Evolutionary conservation across 495 filamentous ascomycete genomes (phyloP).

Genomic region (Podospora pseudoanserina): DNA sequence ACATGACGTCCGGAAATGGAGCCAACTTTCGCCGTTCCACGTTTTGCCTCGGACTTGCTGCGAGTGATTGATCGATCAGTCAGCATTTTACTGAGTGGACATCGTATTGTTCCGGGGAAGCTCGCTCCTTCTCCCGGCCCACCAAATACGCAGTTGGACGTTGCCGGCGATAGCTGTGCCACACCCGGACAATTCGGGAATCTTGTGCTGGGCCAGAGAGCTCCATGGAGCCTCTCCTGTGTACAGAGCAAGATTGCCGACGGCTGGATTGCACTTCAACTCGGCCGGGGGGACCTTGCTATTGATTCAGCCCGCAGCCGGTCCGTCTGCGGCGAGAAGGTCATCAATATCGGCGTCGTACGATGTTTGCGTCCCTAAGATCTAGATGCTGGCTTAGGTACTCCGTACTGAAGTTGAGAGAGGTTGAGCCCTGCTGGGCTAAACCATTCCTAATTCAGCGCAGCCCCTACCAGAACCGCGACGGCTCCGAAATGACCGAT

Average conservation of each 20-base stretch:
- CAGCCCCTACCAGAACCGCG: neutral
- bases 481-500: neutral
- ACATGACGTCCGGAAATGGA: neutral
- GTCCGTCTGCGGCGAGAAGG: neutral
- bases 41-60: neutral
- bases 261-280: neutral
- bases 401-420: neutral
- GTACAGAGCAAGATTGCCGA: neutral
- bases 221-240: neutral
- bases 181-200: neutral
- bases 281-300: neutral
- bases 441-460: neutral
- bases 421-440: neutral
- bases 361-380: neutral
- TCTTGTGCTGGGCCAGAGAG: neutral
- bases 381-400: neutral
- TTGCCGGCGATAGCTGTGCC: neutral
- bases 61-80: no score
- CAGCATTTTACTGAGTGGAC: neutral
- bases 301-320: neutral
- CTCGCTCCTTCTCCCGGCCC: neutral
- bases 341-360: neutral
- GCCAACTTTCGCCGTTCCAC: neutral
- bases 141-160: neutral
- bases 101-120: neutral